Percentiles rank a stretch among this genome's conserved stretches.
Evolutionary conservation across 345 rosid genomes (phyloP).

Genomic region (Schrenkiella parvula): DNA sequence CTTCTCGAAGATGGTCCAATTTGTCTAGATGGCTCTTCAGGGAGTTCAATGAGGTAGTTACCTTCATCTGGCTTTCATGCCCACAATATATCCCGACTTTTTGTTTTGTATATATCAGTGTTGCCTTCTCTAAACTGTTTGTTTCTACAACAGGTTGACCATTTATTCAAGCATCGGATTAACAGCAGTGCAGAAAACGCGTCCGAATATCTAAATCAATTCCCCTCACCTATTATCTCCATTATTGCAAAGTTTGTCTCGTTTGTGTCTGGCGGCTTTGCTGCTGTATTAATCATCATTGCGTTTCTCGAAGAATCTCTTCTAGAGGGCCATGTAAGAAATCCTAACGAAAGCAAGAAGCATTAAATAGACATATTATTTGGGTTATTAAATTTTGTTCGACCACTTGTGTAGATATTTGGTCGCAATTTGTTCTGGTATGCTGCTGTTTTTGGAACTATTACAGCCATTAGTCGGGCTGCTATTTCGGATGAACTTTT

Average conservation of each 20-base stretch:
- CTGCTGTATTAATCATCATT: conserved; percentile 90
- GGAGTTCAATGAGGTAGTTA: conserved; percentile 93
- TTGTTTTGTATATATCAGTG: neutral
- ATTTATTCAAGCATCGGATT: conserved; percentile 95
- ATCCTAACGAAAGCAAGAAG: neutral
- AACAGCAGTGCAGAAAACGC: conserved; percentile 82
- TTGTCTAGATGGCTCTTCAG: conserved; percentile 93
- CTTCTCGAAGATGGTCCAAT: conserved; percentile 97
- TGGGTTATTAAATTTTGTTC: conserved; percentile 12
- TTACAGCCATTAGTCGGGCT: conserved; percentile 95
- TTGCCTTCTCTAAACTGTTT: conserved; percentile 2
- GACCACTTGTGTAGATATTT: conserved; percentile 62
- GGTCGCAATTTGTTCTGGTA: conserved; percentile 99
- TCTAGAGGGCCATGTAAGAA: conserved; percentile 90
- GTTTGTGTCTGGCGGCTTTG: conserved; percentile 96
- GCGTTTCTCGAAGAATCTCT: conserved; percentile 98
- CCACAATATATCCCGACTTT: neutral
- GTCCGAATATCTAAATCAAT: conserved; percentile 83
- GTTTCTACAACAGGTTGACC: conserved; percentile 69
- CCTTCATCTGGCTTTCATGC: conserved; percentile 1
- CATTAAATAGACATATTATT: neutral
- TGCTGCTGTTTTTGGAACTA: conserved; percentile 96
- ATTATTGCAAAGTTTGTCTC: conserved; percentile 89
- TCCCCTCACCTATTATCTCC: conserved; percentile 89
- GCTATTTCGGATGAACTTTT: conserved; percentile 80